Percentiles rank a stretch among this genome's conserved stretches.
Evolutionary conservation across 139 green algal species (phyloP).

Genomic region (Zygnema circumcarinatum): DNA sequence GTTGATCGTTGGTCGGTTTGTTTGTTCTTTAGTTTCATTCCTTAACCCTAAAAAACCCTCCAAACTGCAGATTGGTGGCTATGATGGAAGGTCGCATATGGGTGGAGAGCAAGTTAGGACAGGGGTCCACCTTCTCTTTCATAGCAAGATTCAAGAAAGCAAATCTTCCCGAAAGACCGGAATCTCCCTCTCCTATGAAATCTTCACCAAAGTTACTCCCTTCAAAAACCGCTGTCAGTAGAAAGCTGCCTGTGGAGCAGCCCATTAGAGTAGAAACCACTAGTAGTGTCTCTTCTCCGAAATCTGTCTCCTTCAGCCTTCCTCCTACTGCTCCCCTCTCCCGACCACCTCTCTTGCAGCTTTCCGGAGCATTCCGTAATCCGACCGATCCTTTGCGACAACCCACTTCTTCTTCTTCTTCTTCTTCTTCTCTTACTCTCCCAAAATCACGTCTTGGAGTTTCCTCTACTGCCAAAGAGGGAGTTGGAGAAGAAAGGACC

Average conservation of each 20-base stretch:
- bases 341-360: not conserved
- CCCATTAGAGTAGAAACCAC: too few species aligned
- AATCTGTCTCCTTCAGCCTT: not conserved
- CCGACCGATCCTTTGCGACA: too few species aligned
- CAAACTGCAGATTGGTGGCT: slow-evolving; percentile 38
- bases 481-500: not conserved
- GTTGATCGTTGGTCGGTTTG: too few species aligned
- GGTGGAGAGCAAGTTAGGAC: slow-evolving; percentile 35
- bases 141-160: slow-evolving; percentile 17
- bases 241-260: not conserved
- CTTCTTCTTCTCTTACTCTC: too few species aligned
- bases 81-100: slow-evolving; percentile 57
- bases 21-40: too few species aligned
- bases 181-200: not conserved
- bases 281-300: too few species aligned
- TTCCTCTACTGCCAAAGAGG: not conserved
- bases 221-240: too few species aligned
- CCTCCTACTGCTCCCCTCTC: not conserved
- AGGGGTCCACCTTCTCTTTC: slow-evolving; percentile 44
- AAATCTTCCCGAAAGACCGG: not conserved
- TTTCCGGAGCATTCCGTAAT: too few species aligned
- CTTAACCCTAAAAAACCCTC: too few species aligned
- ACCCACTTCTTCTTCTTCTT: too few species aligned
- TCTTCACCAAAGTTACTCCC: not conserved
- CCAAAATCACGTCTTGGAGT: not conserved